phyloP scores from a whole-genome alignment of 1,139 yeast species.

The Geotrichum bryndzae region DNA sequence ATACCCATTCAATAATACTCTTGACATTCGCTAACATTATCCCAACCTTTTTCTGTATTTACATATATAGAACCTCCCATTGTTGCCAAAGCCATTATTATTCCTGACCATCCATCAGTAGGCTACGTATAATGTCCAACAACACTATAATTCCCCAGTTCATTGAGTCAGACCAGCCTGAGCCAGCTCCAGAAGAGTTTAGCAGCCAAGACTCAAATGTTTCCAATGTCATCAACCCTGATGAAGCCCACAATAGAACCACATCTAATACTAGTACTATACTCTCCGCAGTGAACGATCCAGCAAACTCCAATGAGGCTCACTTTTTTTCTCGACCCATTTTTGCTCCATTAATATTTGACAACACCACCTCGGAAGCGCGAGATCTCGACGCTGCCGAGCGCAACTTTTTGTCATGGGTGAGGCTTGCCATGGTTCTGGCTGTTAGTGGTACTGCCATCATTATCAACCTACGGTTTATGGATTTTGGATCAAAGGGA shows the following conservation, averaged over 20 bases:
- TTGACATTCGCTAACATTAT: not conserved
- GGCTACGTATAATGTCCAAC: not conserved
- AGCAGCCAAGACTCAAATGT: not conserved
- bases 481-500: not conserved
- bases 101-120: not conserved
- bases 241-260: not conserved
- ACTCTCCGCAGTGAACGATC: not conserved
- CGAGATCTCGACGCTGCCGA: constrained; percentile 35
- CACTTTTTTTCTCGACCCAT: constrained; percentile 24
- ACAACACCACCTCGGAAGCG: constrained; percentile 34
- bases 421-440: constrained; percentile 27
- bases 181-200: not conserved
- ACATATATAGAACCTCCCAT: not conserved
- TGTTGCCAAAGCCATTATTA: not conserved
- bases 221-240: not conserved
- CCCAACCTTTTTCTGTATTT: no score
- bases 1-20: not conserved
- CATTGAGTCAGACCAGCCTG: not conserved
- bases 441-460: constrained; percentile 31
- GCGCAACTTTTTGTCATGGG: constrained; percentile 32
- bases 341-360: constrained; percentile 23
- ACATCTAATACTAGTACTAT: not conserved
- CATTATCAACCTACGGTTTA: constrained; percentile 18
- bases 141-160: not conserved
- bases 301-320: not conserved